Percentiles rank a stretch among this genome's conserved stretches.
phyloP scores from a whole-genome alignment of 164 flowering plant species.

The Magnolia kwangsiensis region DNA sequence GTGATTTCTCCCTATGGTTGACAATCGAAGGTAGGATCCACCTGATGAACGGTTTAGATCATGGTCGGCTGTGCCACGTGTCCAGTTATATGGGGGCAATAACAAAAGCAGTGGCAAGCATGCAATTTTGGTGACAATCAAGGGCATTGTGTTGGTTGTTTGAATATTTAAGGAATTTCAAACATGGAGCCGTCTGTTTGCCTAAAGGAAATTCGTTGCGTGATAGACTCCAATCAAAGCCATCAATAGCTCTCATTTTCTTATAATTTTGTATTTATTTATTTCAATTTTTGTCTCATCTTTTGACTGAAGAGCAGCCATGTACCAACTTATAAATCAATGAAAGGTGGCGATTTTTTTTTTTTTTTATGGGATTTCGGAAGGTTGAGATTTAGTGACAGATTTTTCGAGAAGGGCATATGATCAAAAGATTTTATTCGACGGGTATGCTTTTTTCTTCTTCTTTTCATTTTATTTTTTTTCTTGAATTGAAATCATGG shows the following conservation, averaged over 20 bases:
- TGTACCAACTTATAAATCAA: background rate
- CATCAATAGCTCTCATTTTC: background rate
- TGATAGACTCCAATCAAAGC: slow-evolving; percentile 1
- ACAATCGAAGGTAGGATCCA: background rate
- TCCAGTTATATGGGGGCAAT: background rate
- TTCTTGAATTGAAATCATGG: too few species aligned
- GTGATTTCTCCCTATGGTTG: background rate
- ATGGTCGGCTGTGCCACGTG: background rate
- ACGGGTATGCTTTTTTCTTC: background rate
- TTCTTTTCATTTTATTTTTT: too few species aligned
- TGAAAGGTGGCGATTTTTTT: background rate
- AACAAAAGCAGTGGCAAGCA: background rate
- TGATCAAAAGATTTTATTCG: too few species aligned
- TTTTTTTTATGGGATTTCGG: too few species aligned
- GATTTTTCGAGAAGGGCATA: too few species aligned
- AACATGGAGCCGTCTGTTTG: background rate
- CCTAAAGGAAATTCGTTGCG: background rate
- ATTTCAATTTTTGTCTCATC: background rate
- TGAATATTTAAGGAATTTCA: background rate
- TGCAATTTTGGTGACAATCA: background rate
- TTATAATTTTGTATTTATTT: background rate
- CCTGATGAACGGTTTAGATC: background rate
- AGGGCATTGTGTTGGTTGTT: background rate
- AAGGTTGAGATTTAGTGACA: too few species aligned
- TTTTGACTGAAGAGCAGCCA: background rate